Base-by-base conservation (phyloP, 2,329 filamentous ascomycete genomes). In the Esteya vermicola region DNA sequence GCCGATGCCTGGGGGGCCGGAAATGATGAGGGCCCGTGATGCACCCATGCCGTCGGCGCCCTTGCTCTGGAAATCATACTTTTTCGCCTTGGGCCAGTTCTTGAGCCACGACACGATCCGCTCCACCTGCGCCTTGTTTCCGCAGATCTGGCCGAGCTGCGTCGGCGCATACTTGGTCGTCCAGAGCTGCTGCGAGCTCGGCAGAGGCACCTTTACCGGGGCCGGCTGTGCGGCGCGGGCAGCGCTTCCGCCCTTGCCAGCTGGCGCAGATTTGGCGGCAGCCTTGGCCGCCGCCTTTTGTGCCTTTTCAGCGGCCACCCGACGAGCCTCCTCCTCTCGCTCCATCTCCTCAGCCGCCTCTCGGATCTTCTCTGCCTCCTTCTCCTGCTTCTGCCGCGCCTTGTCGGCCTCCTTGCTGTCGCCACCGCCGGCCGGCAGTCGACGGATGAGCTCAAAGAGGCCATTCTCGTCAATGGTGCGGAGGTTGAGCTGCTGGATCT, bases 381-480 rank as follows among this genome's bases (percentile, higher is more conserved):
- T 78, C 47, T 81, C 79, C 52, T 83, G 81, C 63, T 95, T 95
- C 52, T 86, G 81, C 44, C 81, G 80, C 38, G 79, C 76, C 51
- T 88, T 86, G 51, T 84, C 84, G 7, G 88, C 91, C 23, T 85
- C 88, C 53, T 89, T 88, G 33, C 86, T 83, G 52, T 80, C 75
- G 8, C 93, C 91, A 34, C 93, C 91, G 52, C 85, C 82, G 1
- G 85, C 81, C 30, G 91, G 89, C 39, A 96, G 68, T 22, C 65
- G 66, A 44, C 76, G 71, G 49, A 98, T 93, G 33, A 98, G 70
- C 43, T 83, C 80, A 49, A 94, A 93, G 3, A 98, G 63, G 1
- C 91, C 93, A 49, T 93, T 75, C 56, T 98, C 93, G 51, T 95
- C 81, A 53, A 98, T 95, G 0, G 88, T 93, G 58, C 86, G 95